Evolutionary conservation across 805 yeast genomes (phyloP).

Genomic region (Saturnispora mendoncae): DNA sequence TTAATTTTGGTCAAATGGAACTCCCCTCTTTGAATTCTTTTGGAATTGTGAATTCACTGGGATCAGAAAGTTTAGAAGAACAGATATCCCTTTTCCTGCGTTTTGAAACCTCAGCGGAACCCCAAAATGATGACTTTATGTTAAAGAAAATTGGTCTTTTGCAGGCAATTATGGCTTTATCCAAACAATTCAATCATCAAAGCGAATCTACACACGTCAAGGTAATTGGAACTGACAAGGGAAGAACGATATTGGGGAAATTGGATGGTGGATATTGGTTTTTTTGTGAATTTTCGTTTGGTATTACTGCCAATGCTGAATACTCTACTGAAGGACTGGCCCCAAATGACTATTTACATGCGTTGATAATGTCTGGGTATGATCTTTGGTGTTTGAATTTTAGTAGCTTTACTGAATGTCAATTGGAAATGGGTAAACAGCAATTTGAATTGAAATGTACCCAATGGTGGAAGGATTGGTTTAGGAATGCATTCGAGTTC

Average conservation of each 20-base stretch:
- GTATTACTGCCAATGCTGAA: slow-evolving; percentile 4
- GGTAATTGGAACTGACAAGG: slow-evolving; percentile 27
- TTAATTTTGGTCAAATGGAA: too few species aligned
- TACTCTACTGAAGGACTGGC: slow-evolving; percentile 25
- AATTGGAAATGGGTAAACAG: neutral
- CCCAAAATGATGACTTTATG: slow-evolving; percentile 10
- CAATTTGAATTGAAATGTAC: neutral
- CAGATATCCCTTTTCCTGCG: slow-evolving; percentile 22
- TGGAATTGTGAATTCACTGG: slow-evolving; percentile 18
- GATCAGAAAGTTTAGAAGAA: slow-evolving; percentile 14
- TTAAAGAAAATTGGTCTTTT: slow-evolving; percentile 19
- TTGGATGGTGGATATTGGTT: slow-evolving; percentile 23
- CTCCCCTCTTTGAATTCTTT: too few species aligned
- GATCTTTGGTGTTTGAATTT: slow-evolving; percentile 26
- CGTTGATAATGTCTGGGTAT: slow-evolving; percentile 26
- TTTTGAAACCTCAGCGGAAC: slow-evolving; percentile 13
- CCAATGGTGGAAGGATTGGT: slow-evolving; percentile 34
- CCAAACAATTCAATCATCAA: slow-evolving; percentile 17
- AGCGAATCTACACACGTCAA: neutral
- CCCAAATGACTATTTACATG: slow-evolving; percentile 27
- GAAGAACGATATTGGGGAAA: slow-evolving; percentile 25
- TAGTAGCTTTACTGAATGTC: too few species aligned
- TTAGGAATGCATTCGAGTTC: slow-evolving; percentile 23
- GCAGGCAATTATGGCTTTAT: slow-evolving; percentile 23
- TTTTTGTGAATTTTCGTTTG: slow-evolving; percentile 23